These are phyloP conservation scores for Mortierella sp. DNA, from an alignment of 371 early-diverging fungal species.

Conservation along the genomic window DNA sequence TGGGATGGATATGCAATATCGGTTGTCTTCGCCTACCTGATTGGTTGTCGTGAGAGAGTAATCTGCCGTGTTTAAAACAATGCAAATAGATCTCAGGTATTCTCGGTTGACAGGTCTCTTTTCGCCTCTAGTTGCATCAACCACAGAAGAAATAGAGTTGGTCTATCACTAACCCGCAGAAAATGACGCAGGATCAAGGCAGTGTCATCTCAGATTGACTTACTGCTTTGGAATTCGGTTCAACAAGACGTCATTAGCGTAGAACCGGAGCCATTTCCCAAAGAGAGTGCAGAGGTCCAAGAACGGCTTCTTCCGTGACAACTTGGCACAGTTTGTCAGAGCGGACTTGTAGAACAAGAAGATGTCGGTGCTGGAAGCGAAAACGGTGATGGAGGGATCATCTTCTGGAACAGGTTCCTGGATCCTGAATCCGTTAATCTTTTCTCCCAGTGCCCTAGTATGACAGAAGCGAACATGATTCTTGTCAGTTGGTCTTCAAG, in stretches of 20 bases:
- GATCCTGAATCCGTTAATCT: conserved; percentile 53
- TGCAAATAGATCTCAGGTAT: conserved; percentile 73
- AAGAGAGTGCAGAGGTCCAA: conserved; percentile 79
- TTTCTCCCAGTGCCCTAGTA: conserved; percentile 41
- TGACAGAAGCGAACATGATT: not conserved
- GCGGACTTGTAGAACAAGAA: conserved; percentile 91
- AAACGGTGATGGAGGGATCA: conserved; percentile 71
- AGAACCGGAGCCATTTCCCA: conserved; percentile 79
- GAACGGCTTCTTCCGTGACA: conserved; percentile 88
- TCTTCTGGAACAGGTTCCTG: conserved; percentile 62
- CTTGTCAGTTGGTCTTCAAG: conserved; percentile 27
- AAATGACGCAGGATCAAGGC: not conserved
- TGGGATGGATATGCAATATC: not conserved
- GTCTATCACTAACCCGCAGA: too few species aligned
- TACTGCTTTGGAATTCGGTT: conserved; percentile 72
- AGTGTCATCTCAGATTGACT: conserved; percentile 1
- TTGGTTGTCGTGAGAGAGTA: conserved; percentile 89
- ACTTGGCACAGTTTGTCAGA: conserved; percentile 81
- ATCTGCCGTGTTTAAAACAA: conserved; percentile 92
- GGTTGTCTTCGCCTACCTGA: conserved; percentile 63
- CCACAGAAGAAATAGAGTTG: not conserved
- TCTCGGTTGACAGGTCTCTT: conserved; percentile 66
- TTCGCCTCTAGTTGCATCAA: conserved; percentile 64
- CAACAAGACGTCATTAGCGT: conserved; percentile 76
- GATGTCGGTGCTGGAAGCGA: conserved; percentile 90